Conservation (phyloP, 306 rosid genomes). For the Cucurbita ficifolia region DNA sequence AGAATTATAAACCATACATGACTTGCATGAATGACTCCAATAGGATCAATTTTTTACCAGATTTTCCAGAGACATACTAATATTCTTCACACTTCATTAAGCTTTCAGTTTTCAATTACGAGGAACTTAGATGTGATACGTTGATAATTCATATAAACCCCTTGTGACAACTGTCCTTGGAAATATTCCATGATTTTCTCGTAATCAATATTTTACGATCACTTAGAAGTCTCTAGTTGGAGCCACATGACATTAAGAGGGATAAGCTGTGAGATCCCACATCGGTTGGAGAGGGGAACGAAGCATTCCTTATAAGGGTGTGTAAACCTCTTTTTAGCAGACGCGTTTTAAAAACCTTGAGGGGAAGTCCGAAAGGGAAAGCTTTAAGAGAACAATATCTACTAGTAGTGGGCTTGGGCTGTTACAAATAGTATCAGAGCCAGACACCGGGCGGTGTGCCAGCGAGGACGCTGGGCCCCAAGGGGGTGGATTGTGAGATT, state of each 20-base stretch:
- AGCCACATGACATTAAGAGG: neutral
- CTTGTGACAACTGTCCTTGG: neutral
- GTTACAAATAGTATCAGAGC: no score
- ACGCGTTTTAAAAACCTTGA: no score
- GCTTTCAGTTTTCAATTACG: neutral
- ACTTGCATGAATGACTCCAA: neutral
- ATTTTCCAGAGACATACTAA: neutral
- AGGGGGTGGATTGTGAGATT: no score
- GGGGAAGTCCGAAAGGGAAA: no score
- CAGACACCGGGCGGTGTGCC: no score
- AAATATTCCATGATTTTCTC: neutral
- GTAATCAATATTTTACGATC: neutral
- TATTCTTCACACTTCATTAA: neutral
- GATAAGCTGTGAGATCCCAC: no score
- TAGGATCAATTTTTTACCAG: neutral
- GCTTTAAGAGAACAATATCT: no score
- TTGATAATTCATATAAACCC: neutral
- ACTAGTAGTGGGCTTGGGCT: no score
- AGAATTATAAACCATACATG: neutral
- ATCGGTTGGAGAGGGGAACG: no score
- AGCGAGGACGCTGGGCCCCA: no score
- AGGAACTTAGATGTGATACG: neutral
- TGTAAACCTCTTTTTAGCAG: no score
- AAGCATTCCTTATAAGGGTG: no score
- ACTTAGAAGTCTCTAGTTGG: neutral